Base-by-base conservation (phyloP, 192 early-diverging fungal species). In the Piromyces sp. region DNA sequence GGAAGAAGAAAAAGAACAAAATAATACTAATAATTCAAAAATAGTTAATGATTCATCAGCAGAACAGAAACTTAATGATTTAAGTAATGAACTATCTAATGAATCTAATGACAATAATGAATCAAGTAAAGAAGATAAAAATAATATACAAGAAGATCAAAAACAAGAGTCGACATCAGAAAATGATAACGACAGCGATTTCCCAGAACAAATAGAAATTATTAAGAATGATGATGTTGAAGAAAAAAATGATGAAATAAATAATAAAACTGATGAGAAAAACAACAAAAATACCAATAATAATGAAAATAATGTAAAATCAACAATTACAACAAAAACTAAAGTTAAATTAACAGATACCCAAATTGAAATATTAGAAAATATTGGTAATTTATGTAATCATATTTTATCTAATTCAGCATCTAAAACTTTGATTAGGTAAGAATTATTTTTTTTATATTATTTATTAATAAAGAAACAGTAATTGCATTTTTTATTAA, bases 371-470 rank as follows among this genome's bases (percentile, higher is more conserved):
- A 91, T 96, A 79, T 81, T 96, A 30, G 89, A 88, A 83, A 87
- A 86, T 29, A 89, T 95, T 78, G 93, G 93, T 58, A 94, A 94
- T 83, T 86, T 96, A 80, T 91, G 91, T 78, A 96, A 96, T 81
- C 92, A 95, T 82, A 94, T 96, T 83, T 84, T 95, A 30, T 91
- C 93, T 13, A 93, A 91, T 80, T 91, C 89, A n/a, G 93, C 94
- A 5, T 93, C 93, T 30, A 93, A 91, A 79, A 87, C 88, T 30
- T 82, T 96, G 13, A 87, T 90, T 68, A 91, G 87, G 90, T 93
- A 88, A 30, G 81, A 40, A 40, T 15, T 9, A n/a, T n/a, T n/a
- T n/a, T n/a, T n/a, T n/a, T n/a, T n/a, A n/a, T n/a, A n/a, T n/a
- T n/a, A n/a, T n/a, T n/a, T n/a, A n/a, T n/a, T n/a, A n/a, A n/a